Evolutionary conservation across 2,329 filamentous ascomycete genomes (phyloP), one percentile per base, ranked within the genome.

Genomic region (Alternaria angustiovoidea): DNA sequence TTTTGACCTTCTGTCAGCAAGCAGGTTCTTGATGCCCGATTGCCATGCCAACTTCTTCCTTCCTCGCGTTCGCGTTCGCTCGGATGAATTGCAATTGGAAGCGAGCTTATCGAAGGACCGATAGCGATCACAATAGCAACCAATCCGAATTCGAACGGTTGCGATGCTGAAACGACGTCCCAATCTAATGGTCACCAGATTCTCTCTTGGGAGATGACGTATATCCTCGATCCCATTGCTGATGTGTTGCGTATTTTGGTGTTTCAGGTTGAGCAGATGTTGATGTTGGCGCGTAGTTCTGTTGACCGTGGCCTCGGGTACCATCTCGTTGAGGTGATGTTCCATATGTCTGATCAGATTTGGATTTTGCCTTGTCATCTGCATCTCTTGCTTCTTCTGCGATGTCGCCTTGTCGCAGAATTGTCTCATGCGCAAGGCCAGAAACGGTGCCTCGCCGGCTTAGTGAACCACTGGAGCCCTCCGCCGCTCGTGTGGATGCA

Each of bases 401-500:
- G n/a, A 62, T 62, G 18, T 75, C 72, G 49, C 61, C 56, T 54
- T 69, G 69, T 47, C 71, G 71, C 49, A 67, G 54, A 30, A 67
- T 65, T 26, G 67, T 63, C 58, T 78, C 75, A 52, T 76, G 68
- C 52, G 67, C 69, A 39, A 75, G 66, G 47, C 74, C 71, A 18
- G 74, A 76, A 44, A 77, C 64, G 3, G 74, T 77, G 26, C 72
- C 68, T 32, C 74, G 71, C 24, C 75, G 70, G 56, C 75, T 77
- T 54, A 78, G 32, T 71, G 73, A 59, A 68, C 67, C 64, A 57
- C 69, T 65, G 64, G 69, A 68, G 58, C 65, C 65, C 47, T 77
- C 75, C 60, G 62, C 59, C 62, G 71, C 76, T 70, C 75, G 69
- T 65, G 75, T 70, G 64, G 87, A 88, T 61, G 87, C 76, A 72